Evolutionary conservation across 371 early-diverging fungal species (phyloP).

Genomic region (Zychaea mexicana): DNA sequence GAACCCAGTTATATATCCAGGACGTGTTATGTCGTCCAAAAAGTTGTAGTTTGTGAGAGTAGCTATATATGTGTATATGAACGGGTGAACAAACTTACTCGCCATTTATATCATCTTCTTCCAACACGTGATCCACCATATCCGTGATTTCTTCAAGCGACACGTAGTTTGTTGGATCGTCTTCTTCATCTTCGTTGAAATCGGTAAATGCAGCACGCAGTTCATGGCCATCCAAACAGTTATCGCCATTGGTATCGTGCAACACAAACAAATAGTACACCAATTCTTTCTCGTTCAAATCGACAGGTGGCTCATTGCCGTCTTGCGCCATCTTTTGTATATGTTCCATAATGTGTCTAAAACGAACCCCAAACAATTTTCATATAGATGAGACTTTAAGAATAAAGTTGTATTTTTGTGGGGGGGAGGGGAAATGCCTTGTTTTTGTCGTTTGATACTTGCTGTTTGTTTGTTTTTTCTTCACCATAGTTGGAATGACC

Average conservation of each 20-base stretch:
- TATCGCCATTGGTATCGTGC: constrained; percentile 69
- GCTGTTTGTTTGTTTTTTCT: constrained; percentile 31
- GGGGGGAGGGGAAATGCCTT: not conserved
- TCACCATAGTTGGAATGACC: constrained; percentile 38
- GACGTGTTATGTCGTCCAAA: too few species aligned
- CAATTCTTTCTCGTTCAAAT: constrained; percentile 47
- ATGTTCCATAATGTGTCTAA: constrained; percentile 40
- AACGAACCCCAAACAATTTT: too few species aligned
- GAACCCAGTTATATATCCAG: too few species aligned
- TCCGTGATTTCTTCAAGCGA: constrained; percentile 43
- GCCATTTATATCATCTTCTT: constrained; percentile 65
- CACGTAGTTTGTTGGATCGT: constrained; percentile 23
- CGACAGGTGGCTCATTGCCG: constrained; percentile 11
- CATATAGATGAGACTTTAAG: too few species aligned
- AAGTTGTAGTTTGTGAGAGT: not conserved
- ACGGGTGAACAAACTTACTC: constrained; percentile 43
- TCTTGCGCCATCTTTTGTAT: constrained; percentile 29
- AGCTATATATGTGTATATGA: not conserved
- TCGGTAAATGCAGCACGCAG: constrained; percentile 62
- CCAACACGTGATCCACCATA: constrained; percentile 69
- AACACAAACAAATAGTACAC: constrained; percentile 60
- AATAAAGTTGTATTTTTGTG: too few species aligned
- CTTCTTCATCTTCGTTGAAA: constrained; percentile 35
- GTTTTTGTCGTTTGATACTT: not conserved
- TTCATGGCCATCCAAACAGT: constrained; percentile 74